Evolutionary conservation across 2,329 filamentous ascomycete species (phyloP), one percentile per base, ranked within the genome.

Genomic region (Ilyonectria robusta): DNA sequence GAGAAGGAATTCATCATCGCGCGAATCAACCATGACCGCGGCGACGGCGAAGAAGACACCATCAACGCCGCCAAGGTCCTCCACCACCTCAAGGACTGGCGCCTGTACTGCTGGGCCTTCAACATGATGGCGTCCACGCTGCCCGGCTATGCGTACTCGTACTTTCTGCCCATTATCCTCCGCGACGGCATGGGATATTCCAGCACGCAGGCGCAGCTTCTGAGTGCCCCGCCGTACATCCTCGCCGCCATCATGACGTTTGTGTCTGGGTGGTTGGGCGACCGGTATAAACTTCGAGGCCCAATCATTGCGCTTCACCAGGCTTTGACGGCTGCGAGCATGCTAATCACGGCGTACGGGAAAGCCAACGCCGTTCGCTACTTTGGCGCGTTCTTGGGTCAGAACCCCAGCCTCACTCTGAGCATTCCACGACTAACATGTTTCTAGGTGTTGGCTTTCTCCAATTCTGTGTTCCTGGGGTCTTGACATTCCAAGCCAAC

Each of bases 101-200:
- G 29, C 7, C 35, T 68, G 9, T 65, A 61, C 19, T 15, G 44
- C 26, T 68, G 51, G 57, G 66, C 66, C 7, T 65, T 68, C 31
- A 65, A 54, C 62, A 47, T 57, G 51, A 58, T 65, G 56, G 56
- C 57, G 9, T 48, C 62, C 11, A 68, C 66, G 2, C n/a, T 61
- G 7, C 50, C 56, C 13, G 55, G 55, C 1, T 67, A 67, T 21
- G 65, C 65, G 4, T 59, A 59, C 10, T 54, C 65, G 26, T 67
- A 67, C 60, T 64, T 64, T 35, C 19, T 67, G 7, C 65, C 65
- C 13, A 33, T 67, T 13, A 64, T 67, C 31, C 51, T 67, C 7
- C 55, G 56, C 31, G 54, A 62, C 9, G 60, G 60, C 17, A 64
- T 67, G 65, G 65, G 64, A 1, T 66, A 53, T 44, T 57, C 56